Evolutionary conservation across 805 yeast genomes (phyloP).

Genomic region (Ogataea minuta): DNA sequence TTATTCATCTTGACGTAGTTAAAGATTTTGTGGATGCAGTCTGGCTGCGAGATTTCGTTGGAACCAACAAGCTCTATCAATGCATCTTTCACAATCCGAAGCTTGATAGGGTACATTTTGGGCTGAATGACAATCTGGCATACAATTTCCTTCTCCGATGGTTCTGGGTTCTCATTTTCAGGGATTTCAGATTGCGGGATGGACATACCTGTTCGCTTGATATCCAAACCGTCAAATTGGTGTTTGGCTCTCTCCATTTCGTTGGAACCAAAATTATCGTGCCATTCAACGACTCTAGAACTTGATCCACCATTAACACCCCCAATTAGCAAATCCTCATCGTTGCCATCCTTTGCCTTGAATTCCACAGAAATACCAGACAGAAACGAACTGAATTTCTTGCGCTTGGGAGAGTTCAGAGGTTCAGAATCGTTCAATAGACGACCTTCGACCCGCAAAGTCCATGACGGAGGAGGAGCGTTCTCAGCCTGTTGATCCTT

Average conservation of each 20-base stretch:
- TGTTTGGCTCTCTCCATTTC: slow-evolving; percentile 33
- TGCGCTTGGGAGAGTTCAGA: slow-evolving; percentile 47
- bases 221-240: slow-evolving; percentile 85
- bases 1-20: slow-evolving; percentile 37
- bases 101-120: slow-evolving; percentile 67
- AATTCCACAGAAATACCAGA: slow-evolving; percentile 85
- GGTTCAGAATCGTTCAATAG: slow-evolving; percentile 49
- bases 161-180: slow-evolving; percentile 24
- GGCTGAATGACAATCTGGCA: slow-evolving; percentile 78
- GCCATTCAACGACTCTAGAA: slow-evolving; percentile 79
- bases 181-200: slow-evolving; percentile 26
- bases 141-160: slow-evolving; percentile 48
- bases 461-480: slow-evolving; percentile 58
- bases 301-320: slow-evolving; percentile 32
- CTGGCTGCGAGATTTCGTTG: slow-evolving; percentile 80
- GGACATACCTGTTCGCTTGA: slow-evolving; percentile 69
- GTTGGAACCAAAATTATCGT: slow-evolving; percentile 50
- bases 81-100: slow-evolving; percentile 58
- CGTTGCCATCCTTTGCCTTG: slow-evolving; percentile 29
- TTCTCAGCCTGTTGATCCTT: slow-evolving; percentile 18
- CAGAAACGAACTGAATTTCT: slow-evolving; percentile 74
- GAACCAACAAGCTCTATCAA: slow-evolving; percentile 72
- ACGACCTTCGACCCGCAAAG: slow-evolving; percentile 85
- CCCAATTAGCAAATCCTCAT: slow-evolving; percentile 22
- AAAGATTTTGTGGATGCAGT: slow-evolving; percentile 48